Evolutionary conservation across 2,329 filamentous ascomycete species (phyloP), one percentile per base, ranked within the genome.

Genomic region (Fusarium drepaniforme): DNA sequence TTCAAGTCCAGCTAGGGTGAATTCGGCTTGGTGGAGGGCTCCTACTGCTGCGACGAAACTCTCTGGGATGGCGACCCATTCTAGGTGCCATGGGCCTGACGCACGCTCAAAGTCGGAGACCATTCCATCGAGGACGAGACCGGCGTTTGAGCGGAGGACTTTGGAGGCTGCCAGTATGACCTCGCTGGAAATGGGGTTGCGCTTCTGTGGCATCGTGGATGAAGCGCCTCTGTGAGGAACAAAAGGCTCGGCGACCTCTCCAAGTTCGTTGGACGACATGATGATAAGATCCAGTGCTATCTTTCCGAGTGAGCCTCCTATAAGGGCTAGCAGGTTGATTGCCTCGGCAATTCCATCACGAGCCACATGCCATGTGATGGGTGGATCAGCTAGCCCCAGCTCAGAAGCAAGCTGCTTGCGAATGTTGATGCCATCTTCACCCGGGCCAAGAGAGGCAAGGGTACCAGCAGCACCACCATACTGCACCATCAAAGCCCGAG

Each of bases 131-230:
- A 90, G 83, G 1, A 86, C 86, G 5, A 90, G 80, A 0, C 86
- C 83, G 0, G 88, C 88, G 64, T 90, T 86, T 0, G 87, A 85
- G 7, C 88, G 83, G 0, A 90, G 81, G 11, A 90, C 81, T 75
- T 90, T 90, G 2, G 87, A 88, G 1, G 87, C 85, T 0, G 88
- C 89, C 1, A 90, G 80, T 6, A 90, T 88, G 4, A 89, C 85
- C 71, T 90, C 88, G 74, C 87, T 88, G 0, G 88, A 89, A 35
- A 91, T 90, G 1, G 88, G 88, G 58, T 91, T 90, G 6, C 88
- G 84, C 80, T 91, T 90, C 77, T 90, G 88, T 4, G 88, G 88
- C 88, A 90, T 90, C 0, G 88, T 90, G 0, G 86, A 88, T 0
- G 85, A 88, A 2, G 88, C 87, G 1, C 88, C 88, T 8, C 88